A percentile compares a stretch with the other conserved stretches of the same genome.
Evolutionary conservation across 1,139 yeast genomes (phyloP).

Genomic region (Meyerozyma carpophila): DNA sequence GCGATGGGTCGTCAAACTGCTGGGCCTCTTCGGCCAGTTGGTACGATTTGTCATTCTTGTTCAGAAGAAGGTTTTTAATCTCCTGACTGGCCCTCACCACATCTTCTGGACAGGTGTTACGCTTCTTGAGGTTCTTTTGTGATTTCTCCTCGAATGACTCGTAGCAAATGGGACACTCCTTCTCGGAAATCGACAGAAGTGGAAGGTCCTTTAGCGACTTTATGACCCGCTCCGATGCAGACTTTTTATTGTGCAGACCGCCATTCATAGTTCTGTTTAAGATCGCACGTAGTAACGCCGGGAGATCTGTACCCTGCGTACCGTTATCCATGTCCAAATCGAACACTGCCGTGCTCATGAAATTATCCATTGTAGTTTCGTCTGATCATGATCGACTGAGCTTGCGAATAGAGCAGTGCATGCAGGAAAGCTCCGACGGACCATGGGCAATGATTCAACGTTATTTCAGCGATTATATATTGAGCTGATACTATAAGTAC

Average conservation of each 20-base stretch:
- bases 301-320: slow-evolving; percentile 18
- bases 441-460: too few species aligned
- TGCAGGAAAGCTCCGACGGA: neutral
- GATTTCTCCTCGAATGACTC: slow-evolving; percentile 23
- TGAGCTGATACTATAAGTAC: slow-evolving; percentile 29
- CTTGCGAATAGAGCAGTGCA: neutral
- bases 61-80: neutral
- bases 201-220: slow-evolving; percentile 27
- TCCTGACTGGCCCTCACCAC: neutral
- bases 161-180: slow-evolving; percentile 42
- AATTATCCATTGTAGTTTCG: slow-evolving; percentile 12
- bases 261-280: slow-evolving; percentile 31
- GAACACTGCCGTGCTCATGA: slow-evolving; percentile 18
- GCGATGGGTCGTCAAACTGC: slow-evolving; percentile 31
- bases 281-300: slow-evolving; percentile 36
- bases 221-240: slow-evolving; percentile 40
- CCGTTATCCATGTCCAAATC: slow-evolving; percentile 26
- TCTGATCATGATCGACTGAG: neutral
- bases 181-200: slow-evolving; percentile 13
- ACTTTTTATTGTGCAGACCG: slow-evolving; percentile 23
- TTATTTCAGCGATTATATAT: neutral
- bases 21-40: slow-evolving; percentile 11
- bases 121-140: neutral
- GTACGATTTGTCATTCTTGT: neutral
- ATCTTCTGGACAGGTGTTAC: neutral